Conservation (phyloP, 192 early-diverging fungal genomes). For the Coemansia sp. region DNA sequence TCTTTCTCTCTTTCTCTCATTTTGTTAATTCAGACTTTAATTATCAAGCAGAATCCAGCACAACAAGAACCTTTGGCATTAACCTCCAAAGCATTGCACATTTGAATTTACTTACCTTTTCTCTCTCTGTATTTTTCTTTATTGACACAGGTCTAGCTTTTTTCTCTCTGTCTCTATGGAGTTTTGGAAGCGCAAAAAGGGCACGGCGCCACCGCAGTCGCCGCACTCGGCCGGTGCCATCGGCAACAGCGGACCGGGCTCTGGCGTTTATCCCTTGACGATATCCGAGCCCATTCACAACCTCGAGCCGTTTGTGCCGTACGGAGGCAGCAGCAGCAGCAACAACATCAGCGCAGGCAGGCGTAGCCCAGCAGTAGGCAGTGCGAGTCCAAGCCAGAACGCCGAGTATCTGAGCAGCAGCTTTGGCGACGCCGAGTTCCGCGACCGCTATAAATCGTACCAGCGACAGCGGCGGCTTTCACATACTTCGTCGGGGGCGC, state of each 20-base stretch:
- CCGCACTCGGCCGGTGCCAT: not conserved
- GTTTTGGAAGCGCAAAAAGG: slow-evolving; percentile 54
- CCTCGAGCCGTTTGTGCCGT: slow-evolving; percentile 15
- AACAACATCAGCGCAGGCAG: not conserved
- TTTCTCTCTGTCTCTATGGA: slow-evolving; percentile 22
- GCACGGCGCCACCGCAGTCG: slow-evolving; percentile 18
- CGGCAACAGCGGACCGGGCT: not conserved
- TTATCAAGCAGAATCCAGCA: no score
- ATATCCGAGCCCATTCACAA: slow-evolving; percentile 54
- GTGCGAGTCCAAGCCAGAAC: slow-evolving; percentile 5
- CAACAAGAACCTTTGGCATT: no score
- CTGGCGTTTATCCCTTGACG: slow-evolving; percentile 20
- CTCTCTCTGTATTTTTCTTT: no score
- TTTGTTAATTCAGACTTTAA: no score
- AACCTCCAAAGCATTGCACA: no score
- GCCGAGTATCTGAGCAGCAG: slow-evolving; percentile 3
- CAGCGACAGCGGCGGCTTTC: slow-evolving; percentile 47
- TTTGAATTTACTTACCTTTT: no score
- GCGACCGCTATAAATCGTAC: slow-evolving; percentile 45
- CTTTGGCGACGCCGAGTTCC: slow-evolving; percentile 37
- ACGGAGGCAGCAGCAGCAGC: slow-evolving; percentile 16
- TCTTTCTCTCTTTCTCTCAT: no score
- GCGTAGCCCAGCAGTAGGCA: not conserved
- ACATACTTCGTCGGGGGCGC: slow-evolving; percentile 23
- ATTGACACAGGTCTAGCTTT: no score